Percentiles rank a stretch among this genome's conserved stretches.
Conservation (phyloP, 73 alveolate species). For the Paramecium octaurelia region DNA sequence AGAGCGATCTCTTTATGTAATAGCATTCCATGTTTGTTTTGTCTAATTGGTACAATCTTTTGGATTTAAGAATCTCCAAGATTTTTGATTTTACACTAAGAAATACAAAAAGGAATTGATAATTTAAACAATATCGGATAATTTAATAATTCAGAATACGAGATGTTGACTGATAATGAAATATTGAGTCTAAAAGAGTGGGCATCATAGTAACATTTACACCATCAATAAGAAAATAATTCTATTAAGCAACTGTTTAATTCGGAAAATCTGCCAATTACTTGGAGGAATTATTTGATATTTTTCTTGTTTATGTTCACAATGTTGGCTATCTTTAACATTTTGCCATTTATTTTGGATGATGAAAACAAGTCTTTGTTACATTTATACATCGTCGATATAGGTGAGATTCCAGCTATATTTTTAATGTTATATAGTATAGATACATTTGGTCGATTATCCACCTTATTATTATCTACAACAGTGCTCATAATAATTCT, state of each 20-base stretch:
- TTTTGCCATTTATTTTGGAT: conserved; percentile 26
- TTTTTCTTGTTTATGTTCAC: background rate
- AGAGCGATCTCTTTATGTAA: conserved; percentile 54
- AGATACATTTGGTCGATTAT: conserved; percentile 30
- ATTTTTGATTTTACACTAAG: background rate
- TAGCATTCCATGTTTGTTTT: background rate
- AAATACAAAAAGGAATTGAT: conserved; percentile 32
- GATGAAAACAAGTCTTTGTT: background rate
- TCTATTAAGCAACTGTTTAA: background rate
- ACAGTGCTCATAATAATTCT: background rate
- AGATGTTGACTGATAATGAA: background rate
- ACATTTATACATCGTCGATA: background rate
- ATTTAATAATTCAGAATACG: background rate
- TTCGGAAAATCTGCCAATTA: background rate
- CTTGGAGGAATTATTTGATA: conserved; percentile 38
- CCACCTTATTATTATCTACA: background rate
- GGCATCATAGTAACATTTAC: background rate
- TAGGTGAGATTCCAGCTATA: conserved; percentile 56
- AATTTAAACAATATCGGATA: conserved; percentile 10
- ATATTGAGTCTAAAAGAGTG: background rate
- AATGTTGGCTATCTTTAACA: background rate
- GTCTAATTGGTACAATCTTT: background rate
- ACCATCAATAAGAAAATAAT: background rate
- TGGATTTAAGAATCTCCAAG: conserved; percentile 50
- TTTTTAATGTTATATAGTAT: conserved; percentile 1